These are phyloP conservation scores for Paracamarosporium sp. DNA, from an alignment of 2,329 filamentous ascomycete genomes.

Conservation along the genomic window DNA sequence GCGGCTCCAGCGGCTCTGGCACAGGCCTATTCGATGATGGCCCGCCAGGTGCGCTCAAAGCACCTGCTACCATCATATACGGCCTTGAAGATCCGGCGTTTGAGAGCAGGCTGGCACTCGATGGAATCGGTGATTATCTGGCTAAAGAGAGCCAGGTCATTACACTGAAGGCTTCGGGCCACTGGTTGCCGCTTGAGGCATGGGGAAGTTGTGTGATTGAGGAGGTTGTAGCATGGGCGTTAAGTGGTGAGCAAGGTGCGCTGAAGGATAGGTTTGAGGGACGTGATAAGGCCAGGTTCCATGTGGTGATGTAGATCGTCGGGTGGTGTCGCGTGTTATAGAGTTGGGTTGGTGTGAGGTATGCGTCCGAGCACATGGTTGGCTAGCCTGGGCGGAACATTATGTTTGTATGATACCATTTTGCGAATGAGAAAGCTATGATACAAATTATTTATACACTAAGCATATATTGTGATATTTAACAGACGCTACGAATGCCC, in stretches of 20 bases:
- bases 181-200: slow-evolving; percentile 60
- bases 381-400: not conserved
- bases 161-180: slow-evolving; percentile 57
- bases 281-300: not conserved
- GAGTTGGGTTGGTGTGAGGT: not conserved
- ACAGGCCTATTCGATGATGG: slow-evolving; percentile 53
- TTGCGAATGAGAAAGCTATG: not conserved
- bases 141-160: slow-evolving; percentile 58
- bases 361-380: not conserved
- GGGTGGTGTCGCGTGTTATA: not conserved
- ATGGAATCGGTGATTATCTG: slow-evolving; percentile 61
- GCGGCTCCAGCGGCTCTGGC: slow-evolving; percentile 27
- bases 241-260: slow-evolving; percentile 25
- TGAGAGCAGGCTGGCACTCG: slow-evolving; percentile 56
- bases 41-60: slow-evolving; percentile 56
- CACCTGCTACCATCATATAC: slow-evolving; percentile 61
- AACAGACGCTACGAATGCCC: no score
- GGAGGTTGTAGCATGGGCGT: slow-evolving; percentile 43
- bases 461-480: no score
- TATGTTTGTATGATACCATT: not conserved
- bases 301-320: not conserved
- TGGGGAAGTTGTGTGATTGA: slow-evolving; percentile 52
- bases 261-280: slow-evolving; percentile 22
- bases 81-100: slow-evolving; percentile 61
- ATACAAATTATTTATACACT: not conserved